These are phyloP conservation scores for Phialophora macrospora DNA, from an alignment of 2,329 filamentous ascomycete species.

Conservation along the genomic window DNA sequence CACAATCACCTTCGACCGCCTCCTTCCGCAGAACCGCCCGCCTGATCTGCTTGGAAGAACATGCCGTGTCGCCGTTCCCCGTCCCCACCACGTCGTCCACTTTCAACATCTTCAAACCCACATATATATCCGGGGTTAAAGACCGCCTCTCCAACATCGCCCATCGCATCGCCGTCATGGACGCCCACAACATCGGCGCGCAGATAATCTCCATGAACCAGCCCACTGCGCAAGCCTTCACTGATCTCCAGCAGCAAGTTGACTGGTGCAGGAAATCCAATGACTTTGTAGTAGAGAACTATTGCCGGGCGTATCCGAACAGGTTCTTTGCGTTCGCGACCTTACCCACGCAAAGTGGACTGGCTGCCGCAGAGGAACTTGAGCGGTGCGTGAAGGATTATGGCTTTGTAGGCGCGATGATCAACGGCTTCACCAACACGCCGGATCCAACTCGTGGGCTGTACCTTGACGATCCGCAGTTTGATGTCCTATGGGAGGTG, in stretches of 20 bases:
- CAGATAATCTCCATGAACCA: conserved; percentile 32
- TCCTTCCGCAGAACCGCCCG: conserved; percentile 9
- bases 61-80: conserved; percentile 27
- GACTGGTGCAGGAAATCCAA: conserved; percentile 37
- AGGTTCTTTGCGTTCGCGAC: conserved; percentile 52
- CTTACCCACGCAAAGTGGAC: conserved; percentile 48
- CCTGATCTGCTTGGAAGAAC: conserved; percentile 33
- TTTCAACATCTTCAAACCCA: conserved; percentile 22
- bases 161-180: conserved; percentile 27
- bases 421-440: conserved; percentile 61
- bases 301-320: conserved; percentile 38
- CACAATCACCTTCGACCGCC: neutral
- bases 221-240: conserved; percentile 26
- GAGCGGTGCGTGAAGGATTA: conserved; percentile 48
- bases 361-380: conserved; percentile 45
- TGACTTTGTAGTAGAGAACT: conserved; percentile 23
- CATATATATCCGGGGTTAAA: conserved; percentile 22
- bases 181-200: conserved; percentile 29
- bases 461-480: conserved; percentile 52
- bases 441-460: conserved; percentile 48
- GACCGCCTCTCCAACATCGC: conserved; percentile 26
- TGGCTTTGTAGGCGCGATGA: conserved; percentile 55
- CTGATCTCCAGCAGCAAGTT: conserved; percentile 22
- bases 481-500: conserved; percentile 49
- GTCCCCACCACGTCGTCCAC: conserved; percentile 17